These are phyloP conservation scores for Colletotrichum tamarilloi DNA, from an alignment of 2,329 filamentous ascomycete genomes.

Conservation along the genomic window DNA sequence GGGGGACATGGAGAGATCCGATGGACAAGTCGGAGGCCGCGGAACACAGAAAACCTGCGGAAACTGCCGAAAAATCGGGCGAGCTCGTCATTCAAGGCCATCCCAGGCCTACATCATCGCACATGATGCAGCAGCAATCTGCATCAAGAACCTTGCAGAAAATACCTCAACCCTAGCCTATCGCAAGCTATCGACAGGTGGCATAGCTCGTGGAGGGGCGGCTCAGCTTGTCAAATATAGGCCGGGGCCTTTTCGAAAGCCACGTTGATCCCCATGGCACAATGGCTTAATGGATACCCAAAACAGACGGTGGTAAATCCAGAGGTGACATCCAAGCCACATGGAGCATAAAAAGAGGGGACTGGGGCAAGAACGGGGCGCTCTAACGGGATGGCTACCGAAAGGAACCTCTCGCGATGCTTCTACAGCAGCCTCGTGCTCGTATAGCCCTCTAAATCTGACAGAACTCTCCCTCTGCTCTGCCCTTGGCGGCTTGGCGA, in stretches of 20 bases:
- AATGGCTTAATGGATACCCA: neutral
- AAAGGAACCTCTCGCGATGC: neutral
- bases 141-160: constrained; percentile 4
- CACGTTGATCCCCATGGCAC: neutral
- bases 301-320: neutral
- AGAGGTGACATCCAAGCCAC: neutral
- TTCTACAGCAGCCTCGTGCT: neutral
- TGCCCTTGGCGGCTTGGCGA: constrained; percentile 18
- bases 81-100: neutral
- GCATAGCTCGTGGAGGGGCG: neutral
- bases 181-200: constrained; percentile 25
- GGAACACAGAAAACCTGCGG: neutral
- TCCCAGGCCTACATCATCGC: constrained; percentile 15
- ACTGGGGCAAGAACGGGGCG: constrained; percentile 3
- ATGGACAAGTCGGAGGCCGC: neutral
- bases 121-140: constrained; percentile 14
- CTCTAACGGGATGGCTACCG: neutral
- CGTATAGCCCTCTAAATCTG: neutral
- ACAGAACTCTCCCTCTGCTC: neutral
- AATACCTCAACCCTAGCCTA: constrained; percentile 26
- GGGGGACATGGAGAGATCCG: neutral
- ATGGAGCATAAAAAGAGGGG: constrained; percentile 1
- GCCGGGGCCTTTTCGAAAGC: neutral
- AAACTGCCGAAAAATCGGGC: neutral
- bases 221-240: neutral